These are phyloP conservation scores for Candolleomyces eurysporus DNA, from an alignment of 768 basidiomycete species.

Conservation along the genomic window DNA sequence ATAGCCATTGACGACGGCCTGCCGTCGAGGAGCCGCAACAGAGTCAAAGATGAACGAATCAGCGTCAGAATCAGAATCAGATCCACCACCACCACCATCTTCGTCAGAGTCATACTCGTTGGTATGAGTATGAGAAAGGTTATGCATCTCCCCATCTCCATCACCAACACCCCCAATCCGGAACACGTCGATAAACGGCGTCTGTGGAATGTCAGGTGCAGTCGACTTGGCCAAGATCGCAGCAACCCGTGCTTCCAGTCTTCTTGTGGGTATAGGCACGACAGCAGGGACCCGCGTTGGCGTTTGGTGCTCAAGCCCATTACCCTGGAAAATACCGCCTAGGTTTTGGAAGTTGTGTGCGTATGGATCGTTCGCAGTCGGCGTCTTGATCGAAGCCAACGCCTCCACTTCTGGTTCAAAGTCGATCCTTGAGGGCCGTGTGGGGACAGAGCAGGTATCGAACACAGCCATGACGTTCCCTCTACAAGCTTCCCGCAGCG, in stretches of 20 bases:
- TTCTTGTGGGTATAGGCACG: conserved; percentile 46
- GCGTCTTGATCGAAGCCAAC: conserved; percentile 38
- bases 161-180: conserved; percentile 40
- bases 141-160: conserved; percentile 19
- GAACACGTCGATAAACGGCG: conserved; percentile 81
- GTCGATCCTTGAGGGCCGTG: conserved; percentile 68
- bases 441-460: conserved; percentile 73
- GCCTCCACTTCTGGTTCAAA: conserved; percentile 65
- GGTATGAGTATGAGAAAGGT: conserved; percentile 19
- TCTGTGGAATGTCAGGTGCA: conserved; percentile 60
- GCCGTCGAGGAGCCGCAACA: conserved; percentile 31
- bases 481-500: conserved; percentile 60
- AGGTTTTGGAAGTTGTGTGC: conserved; percentile 74
- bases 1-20: neutral
- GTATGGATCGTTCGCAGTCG: conserved; percentile 64
- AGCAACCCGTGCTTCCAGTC: conserved; percentile 74
- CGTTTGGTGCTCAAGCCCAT: conserved; percentile 23
- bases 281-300: conserved; percentile 27
- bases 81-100: conserved; percentile 20
- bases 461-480: conserved; percentile 83
- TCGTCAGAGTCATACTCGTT: conserved; percentile 46
- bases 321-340: conserved; percentile 69
- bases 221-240: conserved; percentile 84
- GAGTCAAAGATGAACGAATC: conserved; percentile 69
- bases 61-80: conserved; percentile 47